These are phyloP conservation scores for Vitis cinerea DNA, from an alignment of 164 flowering plant species.

Conservation along the genomic window DNA sequence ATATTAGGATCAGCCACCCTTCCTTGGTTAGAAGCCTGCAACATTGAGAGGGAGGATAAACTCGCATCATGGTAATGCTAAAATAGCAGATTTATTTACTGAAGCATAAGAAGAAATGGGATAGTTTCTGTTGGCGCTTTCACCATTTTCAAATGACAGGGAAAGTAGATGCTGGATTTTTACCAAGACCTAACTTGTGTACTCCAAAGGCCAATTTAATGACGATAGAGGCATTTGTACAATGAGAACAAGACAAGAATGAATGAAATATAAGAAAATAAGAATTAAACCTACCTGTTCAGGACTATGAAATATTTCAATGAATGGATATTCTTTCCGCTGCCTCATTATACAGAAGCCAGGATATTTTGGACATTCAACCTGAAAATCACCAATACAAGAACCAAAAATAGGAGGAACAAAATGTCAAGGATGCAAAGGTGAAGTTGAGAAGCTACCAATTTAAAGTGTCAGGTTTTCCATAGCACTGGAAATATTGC, in stretches of 20 bases:
- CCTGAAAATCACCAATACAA: conserved; percentile 38
- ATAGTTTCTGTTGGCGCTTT: too few relatives aligned
- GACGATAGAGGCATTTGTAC: background rate
- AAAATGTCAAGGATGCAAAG: background rate
- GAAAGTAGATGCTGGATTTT: background rate
- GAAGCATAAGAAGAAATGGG: background rate
- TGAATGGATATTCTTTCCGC: conserved; percentile 85
- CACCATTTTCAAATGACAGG: too few relatives aligned
- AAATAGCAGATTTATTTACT: too few relatives aligned
- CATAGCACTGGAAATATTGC: background rate
- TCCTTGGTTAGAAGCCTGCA: conserved; percentile 71
- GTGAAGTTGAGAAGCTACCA: background rate
- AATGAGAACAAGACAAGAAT: background rate
- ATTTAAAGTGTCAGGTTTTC: background rate
- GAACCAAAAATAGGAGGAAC: background rate
- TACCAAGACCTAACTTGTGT: background rate
- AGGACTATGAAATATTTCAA: conserved; percentile 88
- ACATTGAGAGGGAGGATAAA: background rate
- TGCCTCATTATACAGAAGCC: conserved; percentile 85
- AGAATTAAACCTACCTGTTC: conserved; percentile 48
- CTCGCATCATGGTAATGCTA: background rate
- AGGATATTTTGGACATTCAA: conserved; percentile 94
- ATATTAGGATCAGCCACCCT: conserved; percentile 63
- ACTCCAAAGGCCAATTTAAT: background rate
- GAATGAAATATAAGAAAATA: background rate